Evolutionary conservation across 2,329 filamentous ascomycete species (phyloP), one percentile per base, ranked within the genome.

Genomic region (Cryoendolithus antarcticus): DNA sequence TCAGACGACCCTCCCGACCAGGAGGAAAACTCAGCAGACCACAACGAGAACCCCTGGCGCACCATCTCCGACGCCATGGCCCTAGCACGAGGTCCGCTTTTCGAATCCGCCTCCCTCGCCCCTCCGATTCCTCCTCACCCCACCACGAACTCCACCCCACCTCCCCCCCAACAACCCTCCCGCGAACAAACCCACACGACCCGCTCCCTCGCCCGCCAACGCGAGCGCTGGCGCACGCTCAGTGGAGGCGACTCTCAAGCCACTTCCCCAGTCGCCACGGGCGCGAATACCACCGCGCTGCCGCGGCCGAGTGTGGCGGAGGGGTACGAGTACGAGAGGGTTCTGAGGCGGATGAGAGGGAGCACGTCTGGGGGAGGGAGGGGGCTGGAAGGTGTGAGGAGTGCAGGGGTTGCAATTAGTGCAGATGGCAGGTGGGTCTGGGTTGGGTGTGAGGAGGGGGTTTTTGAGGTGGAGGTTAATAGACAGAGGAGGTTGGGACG

Each of bases 391-490:
- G 65, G 64, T 1, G 59, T 66, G 13, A 50, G 65, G 29, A 69
- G 65, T 12, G 65, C 66, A 4, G 67, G 67, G 4, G 46, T 70
- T 38, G 66, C 66, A 4, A 65, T 69, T 55, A 69, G 64, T 51
- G 53, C 59, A 19, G 66, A 70, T 49, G 66, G 66, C 5, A 50
- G 62, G 12, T 66, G 51, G 39, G 49, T 70, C 27, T 70, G 65
- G 51, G 66, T 61, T 29, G 65, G 63, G 4, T 66, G 62, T 28
- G 77, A 84, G 54, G 77, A 83, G 48, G 82, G 82, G 40, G 80
- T 88, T 39, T 84, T 84, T 52, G 80, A 86, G 60, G 75, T 84
- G 50, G 71, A 70, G 28, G 69, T 88, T 47, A 77, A 85, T 54
- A 50, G 77, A 11, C 66, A 72, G 35, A 67, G 30, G 30, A 40